Evolutionary conservation across 768 basidiomycete species (phyloP), one percentile per base, ranked within the genome.

Genomic region (Mycena galericulata): DNA sequence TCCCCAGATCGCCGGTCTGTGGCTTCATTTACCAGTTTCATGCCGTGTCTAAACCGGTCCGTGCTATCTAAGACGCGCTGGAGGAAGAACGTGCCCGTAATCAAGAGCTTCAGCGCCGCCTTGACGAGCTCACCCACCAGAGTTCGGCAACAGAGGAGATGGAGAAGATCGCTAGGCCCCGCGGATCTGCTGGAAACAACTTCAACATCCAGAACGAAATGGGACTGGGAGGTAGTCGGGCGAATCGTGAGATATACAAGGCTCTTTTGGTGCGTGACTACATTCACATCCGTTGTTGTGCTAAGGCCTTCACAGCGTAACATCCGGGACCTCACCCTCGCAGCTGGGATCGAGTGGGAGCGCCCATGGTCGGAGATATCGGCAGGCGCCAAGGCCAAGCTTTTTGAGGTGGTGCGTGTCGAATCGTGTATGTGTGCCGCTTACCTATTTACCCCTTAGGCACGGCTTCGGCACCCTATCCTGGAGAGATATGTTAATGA

Each of bases 401-500:
- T 66, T 1, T 72, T 69, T 46, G 62, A 54, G 0, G 54, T 64
- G 5, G 62, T 64, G 10, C 45, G 54, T 55, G 22, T 4, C 1
- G 9, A 6, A 9, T 12, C 1, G 14, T 2, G 7, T 24, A 22
- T 45, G 3, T n/a, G n/a, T n/a, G n/a, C 15, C 38, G 9, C 3
- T 26, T 54, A 20, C 27, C 17, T 8, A 6, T 41, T 14, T 11
- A n/a, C n/a, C 26, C 2, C 8, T n/a, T n/a, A 64, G 62, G 62
- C 62, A 0, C 22, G 41, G 22, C 26, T 46, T 2, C 30, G 20
- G 0, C 62, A 64, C 34, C 62, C 54, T 1, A 46, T 46, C 43
- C 54, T 64, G 4, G 53, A 9, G 6, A n/a, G 34, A 2, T 64
- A 27, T 12, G 27, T 34, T 12, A 73, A 75, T 49, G 73, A 76